A percentile compares a stretch with the other conserved stretches of the same genome.
These are phyloP conservation scores for Aulographum hederae DNA, from an alignment of 2,329 filamentous ascomycete species.

Conservation along the genomic window DNA sequence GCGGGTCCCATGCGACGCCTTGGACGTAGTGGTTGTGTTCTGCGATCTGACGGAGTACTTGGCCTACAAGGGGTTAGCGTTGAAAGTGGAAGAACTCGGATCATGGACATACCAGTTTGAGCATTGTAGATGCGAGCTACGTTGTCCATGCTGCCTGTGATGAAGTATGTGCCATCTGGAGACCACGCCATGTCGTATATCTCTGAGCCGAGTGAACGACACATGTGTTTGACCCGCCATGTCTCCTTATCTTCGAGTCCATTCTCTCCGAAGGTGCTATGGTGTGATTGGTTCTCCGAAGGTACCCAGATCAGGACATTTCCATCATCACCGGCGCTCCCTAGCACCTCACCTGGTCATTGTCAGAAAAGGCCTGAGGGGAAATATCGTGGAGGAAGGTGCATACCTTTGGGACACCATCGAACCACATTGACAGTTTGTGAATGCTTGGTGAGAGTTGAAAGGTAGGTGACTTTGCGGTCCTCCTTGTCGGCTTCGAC, in stretches of 20 bases:
- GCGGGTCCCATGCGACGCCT: constrained; percentile 92
- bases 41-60: constrained; percentile 76
- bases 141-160: constrained; percentile 99
- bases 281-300: constrained; percentile 51
- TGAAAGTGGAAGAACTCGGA: constrained; percentile 5
- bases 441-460: constrained; percentile 81
- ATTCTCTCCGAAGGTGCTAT: constrained; percentile 58
- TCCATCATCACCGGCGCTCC: constrained; percentile 90
- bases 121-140: constrained; percentile 94
- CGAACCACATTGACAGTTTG: constrained; percentile 96
- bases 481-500: constrained; percentile 73
- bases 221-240: constrained; percentile 97
- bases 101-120: constrained; percentile 48
- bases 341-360: constrained; percentile 64
- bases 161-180: constrained; percentile 89
- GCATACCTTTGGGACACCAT: constrained; percentile 77
- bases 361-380: constrained; percentile 9
- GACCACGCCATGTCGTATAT: constrained; percentile 99
- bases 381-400: constrained; percentile 1
- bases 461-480: constrained; percentile 77
- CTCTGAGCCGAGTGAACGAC: constrained; percentile 79
- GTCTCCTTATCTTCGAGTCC: constrained; percentile 84
- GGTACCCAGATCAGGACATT: constrained; percentile 95
- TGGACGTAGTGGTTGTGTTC: constrained; percentile 98
- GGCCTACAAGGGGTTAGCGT: constrained; percentile 20